Base-by-base conservation (phyloP, 345 rosid genomes). In the Angophora floribunda region DNA sequence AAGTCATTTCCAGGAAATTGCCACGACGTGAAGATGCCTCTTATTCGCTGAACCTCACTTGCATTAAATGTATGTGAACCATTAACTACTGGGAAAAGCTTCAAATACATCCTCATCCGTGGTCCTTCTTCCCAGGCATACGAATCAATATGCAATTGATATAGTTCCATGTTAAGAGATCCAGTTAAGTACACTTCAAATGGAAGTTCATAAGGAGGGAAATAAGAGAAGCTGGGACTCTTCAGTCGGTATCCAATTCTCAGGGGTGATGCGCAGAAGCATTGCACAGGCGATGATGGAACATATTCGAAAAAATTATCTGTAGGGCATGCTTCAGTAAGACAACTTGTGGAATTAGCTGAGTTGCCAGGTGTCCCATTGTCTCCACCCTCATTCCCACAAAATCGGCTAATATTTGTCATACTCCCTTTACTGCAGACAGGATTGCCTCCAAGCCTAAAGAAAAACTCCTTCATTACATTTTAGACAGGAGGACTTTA, bases 401-500 rank as follows among this genome's bases (percentile, higher is more conserved):
- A 97, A 90, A 94, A 95, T 85, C 80, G 89, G 88, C 82, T 86
- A 50, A 92, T 86, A 65, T 94, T 94, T 61, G 93, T 91, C 86
- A 91, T 86, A 91, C 90, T 94, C 86, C 93, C 89, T 82, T 89
- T 92, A 28, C 63, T 89, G 95, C 98, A 96, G 75, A 96, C 90
- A 51, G 97, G 99, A 92, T 97, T 97, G 91, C 97, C 99, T 86
- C 88, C 94, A 87, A 97, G 96, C 93, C 98, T 97, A 90, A 85
- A 55, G 49, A 84, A 82, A 44, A 14, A 87, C 86, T 70, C 47
- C 80, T 70, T 9, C 47, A 36, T 70, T 70, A 70, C 17, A 70
- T 70, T 70, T 8, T 7, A 70, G 13, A 70, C 7, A 4, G 13
- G 47, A 10, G 47, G 80, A 36, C 47, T 17, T 19, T 36, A 70